Evolutionary conservation across 2,329 filamentous ascomycete genomes (phyloP).

Genomic region (Aspergillus novofumigatus): DNA sequence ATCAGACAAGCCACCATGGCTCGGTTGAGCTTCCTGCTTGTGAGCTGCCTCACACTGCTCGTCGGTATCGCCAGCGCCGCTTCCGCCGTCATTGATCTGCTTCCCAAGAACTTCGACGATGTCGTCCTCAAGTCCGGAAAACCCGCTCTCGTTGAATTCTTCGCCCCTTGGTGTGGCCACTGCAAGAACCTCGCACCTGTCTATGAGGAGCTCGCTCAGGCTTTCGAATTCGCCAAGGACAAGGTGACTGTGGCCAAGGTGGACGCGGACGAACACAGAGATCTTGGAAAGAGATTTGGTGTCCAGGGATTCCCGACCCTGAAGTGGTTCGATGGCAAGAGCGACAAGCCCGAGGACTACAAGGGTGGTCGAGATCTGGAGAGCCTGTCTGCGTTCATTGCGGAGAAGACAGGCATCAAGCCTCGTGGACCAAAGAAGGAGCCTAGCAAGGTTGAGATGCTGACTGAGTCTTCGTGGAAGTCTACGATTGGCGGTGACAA

Average conservation of each 20-base stretch:
- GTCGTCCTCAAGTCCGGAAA: conserved; percentile 88
- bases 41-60: conserved; percentile 44
- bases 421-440: conserved; percentile 59
- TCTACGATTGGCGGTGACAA: conserved; percentile 76
- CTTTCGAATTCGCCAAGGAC: conserved; percentile 68
- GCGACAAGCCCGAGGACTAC: conserved; percentile 78
- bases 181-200: conserved; percentile 96
- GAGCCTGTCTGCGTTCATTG: conserved; percentile 73
- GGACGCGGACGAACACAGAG: conserved; percentile 84
- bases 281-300: conserved; percentile 78
- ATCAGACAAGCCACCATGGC: conserved; percentile 31
- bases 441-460: conserved; percentile 70
- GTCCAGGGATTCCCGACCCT: conserved; percentile 94
- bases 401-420: conserved; percentile 81
- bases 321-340: conserved; percentile 97
- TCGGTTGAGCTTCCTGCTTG: conserved; percentile 44
- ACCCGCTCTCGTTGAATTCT: conserved; percentile 96
- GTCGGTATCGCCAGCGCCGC: conserved; percentile 59
- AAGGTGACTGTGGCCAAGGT: conserved; percentile 90
- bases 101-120: conserved; percentile 85
- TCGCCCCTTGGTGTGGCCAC: conserved; percentile 97
- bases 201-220: conserved; percentile 81
- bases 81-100: conserved; percentile 84
- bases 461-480: conserved; percentile 77
- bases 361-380: conserved; percentile 83